Evolutionary conservation across 1,139 yeast genomes (phyloP), one percentile per base, ranked within the genome.

Genomic region (Yamadazyma kanchanaburiensis): DNA sequence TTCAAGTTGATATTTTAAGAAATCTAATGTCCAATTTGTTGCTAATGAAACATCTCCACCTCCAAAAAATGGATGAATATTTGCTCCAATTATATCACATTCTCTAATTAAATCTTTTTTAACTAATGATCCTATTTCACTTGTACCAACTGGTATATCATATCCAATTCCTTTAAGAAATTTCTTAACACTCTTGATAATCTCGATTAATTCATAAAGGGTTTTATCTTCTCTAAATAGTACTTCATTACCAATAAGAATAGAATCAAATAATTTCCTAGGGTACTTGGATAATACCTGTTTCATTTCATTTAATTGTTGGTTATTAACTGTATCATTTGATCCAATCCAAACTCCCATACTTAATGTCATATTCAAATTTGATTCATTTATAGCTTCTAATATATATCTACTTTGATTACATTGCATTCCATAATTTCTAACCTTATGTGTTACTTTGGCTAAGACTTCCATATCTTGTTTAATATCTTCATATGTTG

Each of bases 11-110:
- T 64, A 54, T 28, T 62, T 49, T 24, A 77, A 44, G 42, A 64
- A 77, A 32, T 75, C 72, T 24, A 62, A 55, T 0, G 74, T 65
- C 85, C 87, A 80, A 5, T 58, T 46, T 0, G 74, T 54, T 0
- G 83, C 78, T 4, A 51, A 48, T n/a, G 57, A 46, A 1, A 71
- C 82, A 2, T 48, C 42, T 0, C 67, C 70, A 0, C 88, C 88
- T 2, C 78, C 75, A 52, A 80, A 78, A 39, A 80, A 80, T 3
- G 88, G 88, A 52, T 79, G 85, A 6, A 78, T 61, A 46, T 78
- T 80, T 4, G 79, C 77, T 0, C 86, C 88, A 21, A 77, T 51
- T 7, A 80, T 51, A 43, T 80, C 86, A 43, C 75, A 63, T 3
- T 43, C 53, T 14, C 54, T 51, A 10, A 77, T 58, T 22, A 63